Base-by-base conservation (phyloP, 177 flowering plant species). In the Telopea speciosissima region DNA sequence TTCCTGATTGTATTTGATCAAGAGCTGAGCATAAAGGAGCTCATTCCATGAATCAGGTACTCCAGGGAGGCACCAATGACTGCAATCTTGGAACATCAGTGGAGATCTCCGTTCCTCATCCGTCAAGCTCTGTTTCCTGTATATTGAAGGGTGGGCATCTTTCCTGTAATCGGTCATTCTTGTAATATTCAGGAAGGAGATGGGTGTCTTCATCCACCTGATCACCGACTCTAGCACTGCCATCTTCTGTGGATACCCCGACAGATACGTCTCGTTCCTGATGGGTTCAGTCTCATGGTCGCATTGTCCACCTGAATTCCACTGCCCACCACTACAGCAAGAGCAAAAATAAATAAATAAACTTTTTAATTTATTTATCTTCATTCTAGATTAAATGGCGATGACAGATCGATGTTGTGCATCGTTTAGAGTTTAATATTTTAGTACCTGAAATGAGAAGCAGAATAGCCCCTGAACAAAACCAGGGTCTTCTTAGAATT, bases 391-490 rank as follows among this genome's bases (percentile, higher is more conserved):
- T 17, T 3, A 3, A 63, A 63, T 26, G n/a, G 31, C 5, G 42
- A 63, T 49, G 5, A 36, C 8, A 36, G 40, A 6, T n/a, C n/a
- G n/a, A n/a, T n/a, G n/a, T n/a, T n/a, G n/a, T n/a, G n/a, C n/a
- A n/a, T n/a, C n/a, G n/a, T n/a, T n/a, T 28, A 28, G 31, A 28
- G 31, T 28, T 28, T 28, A 28, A 28, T 44, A 44, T 44, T 28
- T 3, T 26, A 26, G 26, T 80, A 92, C 97, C 96, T 92, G 88
- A 90, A 92, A 84, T 92, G 97, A 31, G 96, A 80, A 1, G 85
- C 84, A 2, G 97, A 92, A 72, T 89, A 92, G 17, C 97, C 96
- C 67, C 97, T 71, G 81, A 92, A 92, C 80, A 90, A 83, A 49
- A 92, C 93, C 26, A 73, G 69, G n/a, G 89, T 81, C 77, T 86